phyloP scores from a whole-genome alignment of 179 eudicot species.

The Beta lomatogona region DNA sequence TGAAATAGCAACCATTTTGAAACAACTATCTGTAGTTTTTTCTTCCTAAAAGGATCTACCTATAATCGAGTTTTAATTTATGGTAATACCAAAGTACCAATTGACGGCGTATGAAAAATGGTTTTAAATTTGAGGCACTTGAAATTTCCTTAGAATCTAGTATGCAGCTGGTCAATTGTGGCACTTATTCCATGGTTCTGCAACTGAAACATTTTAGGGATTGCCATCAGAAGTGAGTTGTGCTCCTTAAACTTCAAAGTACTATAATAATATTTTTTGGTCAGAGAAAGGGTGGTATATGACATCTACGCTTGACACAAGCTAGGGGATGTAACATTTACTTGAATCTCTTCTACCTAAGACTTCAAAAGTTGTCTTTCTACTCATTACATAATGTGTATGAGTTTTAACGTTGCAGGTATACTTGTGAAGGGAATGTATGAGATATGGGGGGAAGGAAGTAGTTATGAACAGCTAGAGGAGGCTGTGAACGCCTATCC shows the following conservation, averaged over 20 bases:
- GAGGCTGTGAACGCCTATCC: conserved; percentile 73
- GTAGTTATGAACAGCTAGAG: conserved; percentile 71
- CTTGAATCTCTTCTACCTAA: not conserved
- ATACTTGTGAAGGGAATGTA: conserved; percentile 96
- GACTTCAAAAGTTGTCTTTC: not conserved
- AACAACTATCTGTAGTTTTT: too few species aligned
- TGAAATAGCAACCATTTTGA: too few species aligned
- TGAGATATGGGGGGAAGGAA: conserved; percentile 98
- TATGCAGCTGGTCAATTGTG: not conserved
- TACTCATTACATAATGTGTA: not conserved
- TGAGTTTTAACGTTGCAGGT: conserved; percentile 48
- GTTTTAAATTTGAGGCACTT: not conserved
- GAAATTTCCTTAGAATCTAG: not conserved
- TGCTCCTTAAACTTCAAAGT: not conserved
- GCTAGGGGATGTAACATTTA: not conserved
- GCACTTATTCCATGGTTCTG: not conserved
- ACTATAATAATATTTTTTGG: not conserved
- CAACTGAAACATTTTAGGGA: not conserved
- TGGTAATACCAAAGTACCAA: too few species aligned
- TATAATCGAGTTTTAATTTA: too few species aligned
- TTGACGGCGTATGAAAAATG: not conserved
- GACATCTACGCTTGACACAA: not conserved
- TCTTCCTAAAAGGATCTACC: too few species aligned
- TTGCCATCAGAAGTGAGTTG: not conserved
- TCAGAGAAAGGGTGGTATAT: not conserved